Evolutionary conservation across 2,329 filamentous ascomycete species (phyloP), one percentile per base, ranked within the genome.

Genomic region (Aspergillus ochraceoroseus): DNA sequence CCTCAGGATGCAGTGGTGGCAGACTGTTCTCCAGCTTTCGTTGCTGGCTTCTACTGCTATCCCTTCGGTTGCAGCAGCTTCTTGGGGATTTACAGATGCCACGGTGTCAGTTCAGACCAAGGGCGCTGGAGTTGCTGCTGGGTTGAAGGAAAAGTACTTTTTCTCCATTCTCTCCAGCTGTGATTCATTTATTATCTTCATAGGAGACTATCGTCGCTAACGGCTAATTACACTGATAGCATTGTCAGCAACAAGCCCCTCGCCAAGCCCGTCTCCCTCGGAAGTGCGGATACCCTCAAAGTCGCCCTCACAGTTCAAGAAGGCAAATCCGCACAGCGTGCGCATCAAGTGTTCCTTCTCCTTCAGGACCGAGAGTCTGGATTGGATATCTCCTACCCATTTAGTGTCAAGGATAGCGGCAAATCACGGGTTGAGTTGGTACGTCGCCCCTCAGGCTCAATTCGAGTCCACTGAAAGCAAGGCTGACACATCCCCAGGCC

Each of bases 331-430:
- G 76, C 79, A 32, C 90, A 88, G 74, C 80, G 85, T 51, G 87
- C 92, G 54, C 92, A 98, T 67, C 92, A 98, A 68, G 88, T 88
- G 4, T 95, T 95, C 71, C 74, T 98, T 38, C 75, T 92, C 11
- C 68, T 98, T 43, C 82, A 79, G 55, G 88, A 96, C 54, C 70
- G 75, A 7, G 70, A 74, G 8, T 82, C 81, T 7, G 87, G 86
- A 23, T 73, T 98, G 32, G 89, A 96, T 65, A 82, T 88, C 15
- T 88, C 89, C 1, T 95, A 90, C 57, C 80, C 88, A 1, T 75
- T 98, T 55, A 82, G 71, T 7, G 71, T 94, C 32, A 95, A 94
- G 71, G 85, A 92, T 7, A 87, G 75, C 56, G 92, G 92, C 52
- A 95, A 95, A 70, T 87, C 79, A 14, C 82, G 81, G 40, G 74